Evolutionary conservation across 1,139 yeast species (phyloP).

Genomic region (Geotrichum histeridarum): DNA sequence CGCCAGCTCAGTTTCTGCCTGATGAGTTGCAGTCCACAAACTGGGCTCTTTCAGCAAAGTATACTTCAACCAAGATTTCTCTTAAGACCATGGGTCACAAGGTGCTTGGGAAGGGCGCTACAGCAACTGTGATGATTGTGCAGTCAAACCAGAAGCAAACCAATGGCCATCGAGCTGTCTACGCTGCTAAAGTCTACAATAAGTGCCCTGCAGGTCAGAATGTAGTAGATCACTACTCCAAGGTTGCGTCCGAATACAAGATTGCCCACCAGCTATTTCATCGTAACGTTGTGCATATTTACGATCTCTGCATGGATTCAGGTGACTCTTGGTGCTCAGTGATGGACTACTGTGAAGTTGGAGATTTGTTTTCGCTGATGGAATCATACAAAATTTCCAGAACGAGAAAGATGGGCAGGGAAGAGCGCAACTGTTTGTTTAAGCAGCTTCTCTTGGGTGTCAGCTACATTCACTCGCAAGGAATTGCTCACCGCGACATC

Average conservation of each 20-base stretch:
- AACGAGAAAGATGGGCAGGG: slow-evolving; percentile 27
- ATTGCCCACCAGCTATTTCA: slow-evolving; percentile 66
- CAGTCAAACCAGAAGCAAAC: slow-evolving; percentile 15
- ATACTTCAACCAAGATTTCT: slow-evolving; percentile 15
- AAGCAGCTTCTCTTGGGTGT: slow-evolving; percentile 70
- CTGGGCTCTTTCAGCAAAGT: slow-evolving; percentile 23
- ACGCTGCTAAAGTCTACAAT: slow-evolving; percentile 70
- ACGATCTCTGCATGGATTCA: slow-evolving; percentile 46
- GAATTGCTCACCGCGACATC: slow-evolving; percentile 68
- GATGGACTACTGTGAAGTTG: slow-evolving; percentile 71
- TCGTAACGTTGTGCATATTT: slow-evolving; percentile 62
- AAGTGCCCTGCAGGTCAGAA: slow-evolving; percentile 45
- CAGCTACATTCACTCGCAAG: slow-evolving; percentile 63
- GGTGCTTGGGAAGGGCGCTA: slow-evolving; percentile 20
- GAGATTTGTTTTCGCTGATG: slow-evolving; percentile 62
- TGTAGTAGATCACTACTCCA: slow-evolving; percentile 54
- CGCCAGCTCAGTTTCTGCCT: slow-evolving; percentile 23
- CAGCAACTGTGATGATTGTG: slow-evolving; percentile 18
- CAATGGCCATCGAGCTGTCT: slow-evolving; percentile 33
- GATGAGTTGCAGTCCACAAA: slow-evolving; percentile 16
- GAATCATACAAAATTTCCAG: slow-evolving; percentile 34
- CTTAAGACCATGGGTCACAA: slow-evolving; percentile 2
- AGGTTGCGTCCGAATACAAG: slow-evolving; percentile 72
- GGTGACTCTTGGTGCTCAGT: slow-evolving; percentile 52
- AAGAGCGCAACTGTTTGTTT: slow-evolving; percentile 57